A percentile compares a stretch with the other conserved stretches of the same genome.
Conservation (phyloP, 1,284 basidiomycete species). For the Ceratobasidium theobromae region DNA sequence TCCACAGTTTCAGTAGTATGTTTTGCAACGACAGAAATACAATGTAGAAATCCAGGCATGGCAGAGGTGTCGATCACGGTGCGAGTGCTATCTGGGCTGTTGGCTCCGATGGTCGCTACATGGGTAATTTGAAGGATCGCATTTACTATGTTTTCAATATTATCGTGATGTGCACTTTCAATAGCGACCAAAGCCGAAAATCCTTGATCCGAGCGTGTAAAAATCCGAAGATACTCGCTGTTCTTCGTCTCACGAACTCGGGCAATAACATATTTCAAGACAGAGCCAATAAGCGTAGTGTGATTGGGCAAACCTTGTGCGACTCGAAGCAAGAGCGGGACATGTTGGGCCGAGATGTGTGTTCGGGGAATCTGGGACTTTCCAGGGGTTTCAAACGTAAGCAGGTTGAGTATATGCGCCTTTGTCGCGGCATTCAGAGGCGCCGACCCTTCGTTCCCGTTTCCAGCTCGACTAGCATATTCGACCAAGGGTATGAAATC, state of each 20-base stretch:
- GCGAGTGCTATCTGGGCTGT: neutral
- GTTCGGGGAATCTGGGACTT: neutral
- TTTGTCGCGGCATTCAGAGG: constrained; percentile 1
- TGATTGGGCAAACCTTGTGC: neutral
- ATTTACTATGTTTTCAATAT: constrained; percentile 1
- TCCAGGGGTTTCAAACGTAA: constrained; percentile 12
- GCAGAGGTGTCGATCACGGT: neutral
- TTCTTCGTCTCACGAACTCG: constrained; percentile 11
- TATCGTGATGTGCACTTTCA: neutral
- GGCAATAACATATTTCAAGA: constrained; percentile 16
- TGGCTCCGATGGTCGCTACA: neutral
- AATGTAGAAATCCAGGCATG: constrained; percentile 15
- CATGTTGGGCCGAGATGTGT: neutral
- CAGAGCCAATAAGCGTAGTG: neutral
- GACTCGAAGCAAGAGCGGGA: constrained; percentile 3
- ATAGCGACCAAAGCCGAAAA: constrained; percentile 4
- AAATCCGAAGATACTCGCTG: neutral
- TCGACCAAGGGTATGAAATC: neutral
- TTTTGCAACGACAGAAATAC: constrained; percentile 1
- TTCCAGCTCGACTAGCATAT: neutral
- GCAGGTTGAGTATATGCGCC: constrained; percentile 15
- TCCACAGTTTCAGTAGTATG: constrained; percentile 1
- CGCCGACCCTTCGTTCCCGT: neutral
- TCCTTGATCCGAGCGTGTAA: constrained; percentile 23
- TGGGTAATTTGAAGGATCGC: constrained; percentile 22